Evolutionary conservation across 768 basidiomycete species (phyloP).

Genomic region (Termitomyces sp.): DNA sequence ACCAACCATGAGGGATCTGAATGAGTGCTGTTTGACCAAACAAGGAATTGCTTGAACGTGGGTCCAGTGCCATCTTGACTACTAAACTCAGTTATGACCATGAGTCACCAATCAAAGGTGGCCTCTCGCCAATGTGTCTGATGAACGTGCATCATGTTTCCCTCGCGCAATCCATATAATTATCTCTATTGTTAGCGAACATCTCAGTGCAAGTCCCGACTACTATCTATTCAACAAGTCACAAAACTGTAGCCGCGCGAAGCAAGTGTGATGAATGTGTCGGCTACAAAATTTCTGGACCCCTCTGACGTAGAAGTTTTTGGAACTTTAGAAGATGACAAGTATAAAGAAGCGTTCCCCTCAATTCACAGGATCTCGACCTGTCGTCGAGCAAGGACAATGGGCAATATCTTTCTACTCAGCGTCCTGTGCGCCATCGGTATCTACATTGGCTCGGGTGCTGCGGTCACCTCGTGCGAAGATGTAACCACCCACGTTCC

Average conservation of each 20-base stretch:
- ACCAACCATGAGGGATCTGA: conserved; percentile 16
- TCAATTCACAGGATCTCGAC: background rate
- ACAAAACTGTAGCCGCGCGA: background rate
- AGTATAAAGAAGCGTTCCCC: background rate
- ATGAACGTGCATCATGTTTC: conserved; percentile 1
- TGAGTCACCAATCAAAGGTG: background rate
- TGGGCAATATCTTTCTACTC: conserved; percentile 5
- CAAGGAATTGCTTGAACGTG: background rate
- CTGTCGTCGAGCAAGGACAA: background rate
- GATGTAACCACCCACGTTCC: conserved; percentile 6
- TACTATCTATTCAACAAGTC: background rate
- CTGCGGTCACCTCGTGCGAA: background rate
- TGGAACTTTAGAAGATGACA: background rate
- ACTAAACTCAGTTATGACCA: background rate
- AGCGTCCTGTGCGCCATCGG: conserved; percentile 4
- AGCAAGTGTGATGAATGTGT: background rate
- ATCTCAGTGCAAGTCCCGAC: background rate
- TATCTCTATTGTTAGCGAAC: background rate
- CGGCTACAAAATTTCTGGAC: background rate
- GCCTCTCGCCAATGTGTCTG: background rate
- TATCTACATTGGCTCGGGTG: background rate
- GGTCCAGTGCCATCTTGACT: background rate
- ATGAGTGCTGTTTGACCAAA: background rate
- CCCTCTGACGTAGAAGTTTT: background rate
- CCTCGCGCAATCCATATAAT: background rate